These are phyloP conservation scores for Dryas integrifolia DNA, from an alignment of 331 rosid species.

Conservation along the genomic window DNA sequence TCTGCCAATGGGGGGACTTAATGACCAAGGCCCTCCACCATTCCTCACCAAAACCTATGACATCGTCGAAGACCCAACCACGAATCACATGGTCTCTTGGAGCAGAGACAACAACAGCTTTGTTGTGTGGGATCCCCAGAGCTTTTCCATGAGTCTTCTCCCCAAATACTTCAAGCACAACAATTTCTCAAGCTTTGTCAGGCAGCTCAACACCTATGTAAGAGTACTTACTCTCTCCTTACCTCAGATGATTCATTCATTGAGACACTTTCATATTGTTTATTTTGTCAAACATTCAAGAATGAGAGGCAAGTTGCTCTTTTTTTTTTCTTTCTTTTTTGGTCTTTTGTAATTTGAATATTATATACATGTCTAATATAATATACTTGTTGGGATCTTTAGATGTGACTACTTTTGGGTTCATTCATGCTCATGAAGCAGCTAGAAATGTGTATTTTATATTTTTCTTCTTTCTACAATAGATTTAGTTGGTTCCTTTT, in stretches of 20 bases:
- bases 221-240: slow-evolving; percentile 14
- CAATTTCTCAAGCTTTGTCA: slow-evolving; percentile 88
- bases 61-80: slow-evolving; percentile 63
- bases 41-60: slow-evolving; percentile 82
- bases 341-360: not conserved
- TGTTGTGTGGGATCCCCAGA: slow-evolving; percentile 78
- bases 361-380: not conserved
- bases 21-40: slow-evolving; percentile 74
- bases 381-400: slow-evolving; percentile 17
- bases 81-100: slow-evolving; percentile 76
- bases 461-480: not conserved
- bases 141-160: slow-evolving; percentile 61
- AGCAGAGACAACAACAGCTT: slow-evolving; percentile 71
- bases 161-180: slow-evolving; percentile 87
- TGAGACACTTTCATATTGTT: not conserved
- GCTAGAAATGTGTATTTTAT: slow-evolving; percentile 18
- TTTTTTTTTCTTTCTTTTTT: not conserved
- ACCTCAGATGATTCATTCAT: too few relatives aligned
- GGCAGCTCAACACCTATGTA: slow-evolving; percentile 93
- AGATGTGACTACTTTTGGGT: slow-evolving; percentile 3
- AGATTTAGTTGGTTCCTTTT: slow-evolving; percentile 2
- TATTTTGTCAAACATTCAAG: not conserved
- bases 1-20: slow-evolving; percentile 61
- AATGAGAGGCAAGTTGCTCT: not conserved
- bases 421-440: slow-evolving; percentile 30